Conservation (phyloP, 2,329 filamentous ascomycete genomes). For the Bisporella sp. region DNA sequence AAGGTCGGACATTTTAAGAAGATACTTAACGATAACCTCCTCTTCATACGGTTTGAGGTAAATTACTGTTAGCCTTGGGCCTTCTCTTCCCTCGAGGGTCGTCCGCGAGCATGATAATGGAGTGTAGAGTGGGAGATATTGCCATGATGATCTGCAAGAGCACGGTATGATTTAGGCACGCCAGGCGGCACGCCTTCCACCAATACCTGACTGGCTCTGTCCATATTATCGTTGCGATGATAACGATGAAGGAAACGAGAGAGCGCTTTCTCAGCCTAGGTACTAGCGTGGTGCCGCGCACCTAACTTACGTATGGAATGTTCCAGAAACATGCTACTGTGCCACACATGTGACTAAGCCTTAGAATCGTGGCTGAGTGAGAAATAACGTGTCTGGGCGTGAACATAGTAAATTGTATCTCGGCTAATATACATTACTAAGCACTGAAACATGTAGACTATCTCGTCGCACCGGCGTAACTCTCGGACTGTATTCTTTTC, state of each 20-base stretch:
- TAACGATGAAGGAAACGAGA: not conserved
- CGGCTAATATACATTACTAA: constrained; percentile 6
- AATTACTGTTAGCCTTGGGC: not conserved
- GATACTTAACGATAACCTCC: constrained; percentile 1
- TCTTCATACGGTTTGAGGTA: not conserved
- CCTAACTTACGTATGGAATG: not conserved
- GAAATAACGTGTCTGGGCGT: not conserved
- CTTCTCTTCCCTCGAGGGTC: not conserved
- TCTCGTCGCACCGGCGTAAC: constrained; percentile 2
- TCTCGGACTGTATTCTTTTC: not conserved
- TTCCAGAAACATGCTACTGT: constrained; percentile 1
- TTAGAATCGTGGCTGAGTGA: constrained; percentile 5
- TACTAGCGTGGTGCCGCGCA: not conserved
- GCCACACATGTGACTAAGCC: constrained; percentile 3
- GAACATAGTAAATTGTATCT: constrained; percentile 8
- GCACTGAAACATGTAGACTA: constrained; percentile 4
- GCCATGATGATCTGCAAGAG: constrained; percentile 1
- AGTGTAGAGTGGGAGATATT: not conserved
- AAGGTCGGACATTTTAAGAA: constrained; percentile 6
- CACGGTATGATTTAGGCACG: not conserved
- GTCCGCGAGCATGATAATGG: not conserved
- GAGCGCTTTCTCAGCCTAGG: not conserved
- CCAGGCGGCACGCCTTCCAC: not conserved
- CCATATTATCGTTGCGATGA: not conserved
- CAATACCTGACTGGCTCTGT: not conserved